Conservation (phyloP, 345 rosid genomes). For the Iberis pinnata region DNA sequence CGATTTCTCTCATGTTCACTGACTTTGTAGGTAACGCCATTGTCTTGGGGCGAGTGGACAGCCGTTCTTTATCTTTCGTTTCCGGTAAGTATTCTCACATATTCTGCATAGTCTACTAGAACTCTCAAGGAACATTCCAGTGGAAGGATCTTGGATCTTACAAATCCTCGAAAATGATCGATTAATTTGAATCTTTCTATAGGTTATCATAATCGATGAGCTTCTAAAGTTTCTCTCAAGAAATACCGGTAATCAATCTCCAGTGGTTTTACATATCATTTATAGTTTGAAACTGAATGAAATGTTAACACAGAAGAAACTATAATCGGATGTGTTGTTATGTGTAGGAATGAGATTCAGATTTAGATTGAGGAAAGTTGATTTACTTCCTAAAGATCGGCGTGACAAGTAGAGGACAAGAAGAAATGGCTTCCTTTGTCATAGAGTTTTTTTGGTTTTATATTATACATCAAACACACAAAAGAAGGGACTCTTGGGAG, state of each 20-base stretch:
- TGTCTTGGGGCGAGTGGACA: constrained; percentile 92
- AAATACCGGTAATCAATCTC: constrained; percentile 31
- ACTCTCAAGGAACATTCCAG: neutral
- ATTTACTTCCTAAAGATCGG: constrained; percentile 71
- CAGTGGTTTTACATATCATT: neutral
- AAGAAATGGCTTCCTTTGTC: constrained; percentile 15
- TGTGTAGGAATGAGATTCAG: constrained; percentile 61
- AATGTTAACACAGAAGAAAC: constrained; percentile 2
- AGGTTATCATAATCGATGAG: constrained; percentile 95
- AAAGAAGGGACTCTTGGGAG: constrained; percentile 6
- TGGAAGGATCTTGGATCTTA: neutral
- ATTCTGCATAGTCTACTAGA: constrained; percentile 6
- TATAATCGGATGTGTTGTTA: neutral
- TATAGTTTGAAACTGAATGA: no score
- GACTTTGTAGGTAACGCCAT: constrained; percentile 74
- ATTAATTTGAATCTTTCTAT: neutral
- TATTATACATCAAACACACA: constrained; percentile 9
- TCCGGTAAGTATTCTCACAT: constrained; percentile 54
- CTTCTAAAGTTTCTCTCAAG: constrained; percentile 88
- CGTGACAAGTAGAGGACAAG: constrained; percentile 47
- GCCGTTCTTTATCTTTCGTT: constrained; percentile 83
- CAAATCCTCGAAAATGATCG: neutral
- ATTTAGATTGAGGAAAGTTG: constrained; percentile 66
- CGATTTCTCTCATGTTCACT: constrained; percentile 24
- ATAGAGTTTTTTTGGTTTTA: constrained; percentile 21